Base-by-base conservation (phyloP, 306 rosid genomes). In the Pterocarpus santalinus region DNA sequence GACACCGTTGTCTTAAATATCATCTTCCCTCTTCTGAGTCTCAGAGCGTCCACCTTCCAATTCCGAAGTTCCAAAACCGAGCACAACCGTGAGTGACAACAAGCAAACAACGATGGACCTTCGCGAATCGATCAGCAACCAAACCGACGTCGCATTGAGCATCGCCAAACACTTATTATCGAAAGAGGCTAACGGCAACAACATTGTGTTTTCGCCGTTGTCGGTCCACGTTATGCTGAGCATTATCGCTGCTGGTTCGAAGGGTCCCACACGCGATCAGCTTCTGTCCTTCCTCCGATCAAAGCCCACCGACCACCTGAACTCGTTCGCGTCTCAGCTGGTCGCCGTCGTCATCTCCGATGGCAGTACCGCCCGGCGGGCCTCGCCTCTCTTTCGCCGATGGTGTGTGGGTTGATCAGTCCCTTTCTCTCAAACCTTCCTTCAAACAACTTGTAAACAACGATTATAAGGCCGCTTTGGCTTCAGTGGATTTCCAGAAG, bases 211-310 rank as follows among this genome's bases (percentile, higher is more conserved):
- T 75, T 95, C 99, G 53, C 99, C 99, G 5, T 67, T 89, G 36
- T 95, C 97, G 32, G 47, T 95, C 67, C 92, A 95, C 47, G 87
- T 86, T 6, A 87, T 87, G 41, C 86, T 94, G 0, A 91, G 98
- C 89, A 72, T 87, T 32, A 73, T 93, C 58, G 92, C 95, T 0
- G 86, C 94, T 8, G 97, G 92, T 2, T 91, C 95, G 5, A 85
- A 84, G 41, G 99, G 97, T 16, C 82, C 92, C 77, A 87, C 97
- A 2, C 89, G 76, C 32, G 76, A 89, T 10, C 94, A 95, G 76
- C 79, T 93, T 7, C 97, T 95, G 52, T 79, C 92, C 62, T 95
- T 93, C 82, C 99, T 95, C 76, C 87, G 81, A 77, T 83, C 88
- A 44, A 78, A 86, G 12, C 89, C 97, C 90, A 79, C 71, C 33